These are phyloP conservation scores for Triticum monococcum DNA, from an alignment of 176 grass and related monocot species.

Conservation along the genomic window DNA sequence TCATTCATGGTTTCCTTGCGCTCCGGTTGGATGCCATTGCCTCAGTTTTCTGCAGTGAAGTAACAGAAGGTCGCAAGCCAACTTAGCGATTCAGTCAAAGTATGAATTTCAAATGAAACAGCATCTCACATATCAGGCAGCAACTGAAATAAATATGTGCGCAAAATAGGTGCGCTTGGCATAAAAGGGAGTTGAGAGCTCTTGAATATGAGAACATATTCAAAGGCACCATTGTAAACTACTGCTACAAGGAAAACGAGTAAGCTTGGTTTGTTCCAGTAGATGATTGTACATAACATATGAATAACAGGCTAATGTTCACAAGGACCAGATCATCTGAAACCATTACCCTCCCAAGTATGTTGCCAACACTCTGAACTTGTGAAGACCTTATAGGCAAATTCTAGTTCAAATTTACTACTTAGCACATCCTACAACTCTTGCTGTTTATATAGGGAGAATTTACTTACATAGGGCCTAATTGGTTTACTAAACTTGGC, in stretches of 20 bases:
- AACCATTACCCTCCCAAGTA: not conserved
- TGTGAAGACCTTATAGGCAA: not conserved
- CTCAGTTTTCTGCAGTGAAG: constrained; percentile 49
- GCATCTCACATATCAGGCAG: not conserved
- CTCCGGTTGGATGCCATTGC: constrained; percentile 11
- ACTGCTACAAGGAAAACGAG: not conserved
- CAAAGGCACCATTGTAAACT: not conserved
- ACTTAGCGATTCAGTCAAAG: not conserved
- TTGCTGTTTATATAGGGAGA: not conserved
- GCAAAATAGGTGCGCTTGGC: not conserved
- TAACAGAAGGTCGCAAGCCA: not conserved
- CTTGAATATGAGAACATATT: not conserved
- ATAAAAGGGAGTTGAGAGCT: not conserved
- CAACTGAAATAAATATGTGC: not conserved
- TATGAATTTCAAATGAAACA: not conserved
- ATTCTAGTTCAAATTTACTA: constrained; percentile 10
- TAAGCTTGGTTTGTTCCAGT: not conserved
- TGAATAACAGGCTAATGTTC: not conserved
- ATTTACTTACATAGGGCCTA: not conserved
- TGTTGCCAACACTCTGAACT: not conserved
- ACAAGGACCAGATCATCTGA: not conserved
- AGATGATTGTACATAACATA: not conserved
- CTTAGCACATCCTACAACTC: not conserved
- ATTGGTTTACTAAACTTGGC: not conserved
- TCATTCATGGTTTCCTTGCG: constrained; percentile 15